These are phyloP conservation scores for Nitzschia sp. DNA, from an alignment of 108 stramenopile species.

Conservation along the genomic window DNA sequence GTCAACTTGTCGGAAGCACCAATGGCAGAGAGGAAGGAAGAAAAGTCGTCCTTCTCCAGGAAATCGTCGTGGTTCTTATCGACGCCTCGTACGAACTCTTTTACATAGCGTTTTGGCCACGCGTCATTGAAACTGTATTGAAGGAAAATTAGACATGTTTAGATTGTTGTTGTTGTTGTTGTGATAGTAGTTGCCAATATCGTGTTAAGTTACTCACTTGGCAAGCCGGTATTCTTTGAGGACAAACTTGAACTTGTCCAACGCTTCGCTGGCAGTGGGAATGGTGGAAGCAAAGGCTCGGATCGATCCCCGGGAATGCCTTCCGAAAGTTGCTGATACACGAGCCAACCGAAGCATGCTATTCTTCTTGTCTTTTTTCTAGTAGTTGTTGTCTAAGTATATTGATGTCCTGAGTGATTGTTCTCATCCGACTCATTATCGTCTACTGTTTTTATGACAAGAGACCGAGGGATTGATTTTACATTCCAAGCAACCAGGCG, in stretches of 20 bases:
- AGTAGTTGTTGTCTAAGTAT: neutral
- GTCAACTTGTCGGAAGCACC: neutral
- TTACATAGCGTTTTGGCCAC: constrained; percentile 3
- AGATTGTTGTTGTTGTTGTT: no score
- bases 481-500: no score
- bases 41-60: neutral
- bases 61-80: neutral
- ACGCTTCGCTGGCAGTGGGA: neutral
- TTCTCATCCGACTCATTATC: no score
- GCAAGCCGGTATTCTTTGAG: constrained; percentile 4
- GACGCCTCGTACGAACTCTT: neutral
- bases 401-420: no score
- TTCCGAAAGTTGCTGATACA: neutral
- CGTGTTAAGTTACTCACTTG: no score
- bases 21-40: constrained; percentile 9
- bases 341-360: neutral
- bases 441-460: no score
- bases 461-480: no score
- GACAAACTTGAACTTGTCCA: constrained; percentile 7
- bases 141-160: neutral
- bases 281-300: neutral
- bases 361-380: neutral
- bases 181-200: no score
- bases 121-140: neutral
- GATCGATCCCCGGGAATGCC: neutral